phyloP scores from a whole-genome alignment of 164 flowering plant species.

The Sextonia rubra region DNA sequence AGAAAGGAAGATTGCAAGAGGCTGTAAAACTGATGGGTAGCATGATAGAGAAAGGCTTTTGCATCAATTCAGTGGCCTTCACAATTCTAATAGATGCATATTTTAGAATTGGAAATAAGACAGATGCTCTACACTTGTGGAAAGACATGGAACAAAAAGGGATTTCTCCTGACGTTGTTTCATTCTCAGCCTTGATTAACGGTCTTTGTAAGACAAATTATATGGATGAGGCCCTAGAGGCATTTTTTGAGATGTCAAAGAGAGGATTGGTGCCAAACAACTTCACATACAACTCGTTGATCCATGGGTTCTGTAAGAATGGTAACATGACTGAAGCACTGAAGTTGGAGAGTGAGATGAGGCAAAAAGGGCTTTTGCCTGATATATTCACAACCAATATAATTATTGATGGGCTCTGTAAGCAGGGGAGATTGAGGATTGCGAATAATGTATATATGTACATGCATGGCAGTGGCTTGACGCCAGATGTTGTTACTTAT shows the following conservation, averaged over 20 bases:
- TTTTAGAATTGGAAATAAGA: constrained; percentile 49
- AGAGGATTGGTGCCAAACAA: constrained; percentile 78
- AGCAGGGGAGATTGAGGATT: constrained; percentile 54
- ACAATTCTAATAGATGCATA: constrained; percentile 76
- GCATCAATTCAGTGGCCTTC: constrained; percentile 55
- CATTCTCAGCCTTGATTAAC: constrained; percentile 74
- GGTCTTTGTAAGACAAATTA: constrained; percentile 69
- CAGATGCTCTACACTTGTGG: constrained; percentile 65
- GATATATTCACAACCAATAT: constrained; percentile 69
- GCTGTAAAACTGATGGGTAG: constrained; percentile 50
- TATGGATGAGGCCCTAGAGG: constrained; percentile 59
- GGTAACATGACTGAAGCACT: constrained; percentile 60
- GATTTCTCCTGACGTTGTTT: constrained; percentile 69
- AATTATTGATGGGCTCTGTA: constrained; percentile 75
- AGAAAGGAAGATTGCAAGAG: constrained; percentile 53
- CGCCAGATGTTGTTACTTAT: constrained; percentile 73
- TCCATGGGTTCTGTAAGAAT: constrained; percentile 56
- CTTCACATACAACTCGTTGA: constrained; percentile 78
- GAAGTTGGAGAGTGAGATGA: constrained; percentile 67
- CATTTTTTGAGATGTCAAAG: constrained; percentile 53
- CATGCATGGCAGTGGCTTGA: constrained; percentile 50
- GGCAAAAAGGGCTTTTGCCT: constrained; percentile 68
- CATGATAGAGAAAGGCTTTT: constrained; percentile 63
- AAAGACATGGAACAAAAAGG: constrained; percentile 53
- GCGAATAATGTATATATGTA: constrained; percentile 52